A percentile compares a stretch with the other conserved stretches of the same genome.
Conservation (phyloP, 164 flowering plant species). For the Akebia trifoliata region DNA sequence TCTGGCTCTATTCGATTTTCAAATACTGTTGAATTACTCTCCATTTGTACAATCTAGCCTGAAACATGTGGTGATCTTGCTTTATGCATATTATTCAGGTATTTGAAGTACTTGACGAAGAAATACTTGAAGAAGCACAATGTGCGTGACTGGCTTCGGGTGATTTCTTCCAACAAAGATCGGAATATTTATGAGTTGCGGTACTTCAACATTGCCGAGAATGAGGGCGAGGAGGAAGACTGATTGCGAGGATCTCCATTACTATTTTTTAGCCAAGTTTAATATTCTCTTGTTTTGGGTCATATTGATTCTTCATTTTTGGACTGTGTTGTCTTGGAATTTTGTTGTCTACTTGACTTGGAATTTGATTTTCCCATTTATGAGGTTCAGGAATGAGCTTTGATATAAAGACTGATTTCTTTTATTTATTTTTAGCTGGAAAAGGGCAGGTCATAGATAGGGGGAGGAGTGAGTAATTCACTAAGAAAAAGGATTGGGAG, state of each 20-base stretch:
- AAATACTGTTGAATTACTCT: neutral
- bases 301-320: too few species aligned
- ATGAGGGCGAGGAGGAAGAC: conserved; percentile 65
- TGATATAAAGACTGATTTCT: too few species aligned
- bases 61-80: neutral
- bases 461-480: too few species aligned
- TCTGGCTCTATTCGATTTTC: neutral
- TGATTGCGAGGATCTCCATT: neutral
- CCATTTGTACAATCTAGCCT: neutral
- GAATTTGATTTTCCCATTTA: too few species aligned
- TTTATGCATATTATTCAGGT: conserved; percentile 28
- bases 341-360: conserved; percentile 6
- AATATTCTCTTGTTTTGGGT: neutral
- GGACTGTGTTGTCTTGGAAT: neutral
- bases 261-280: neutral
- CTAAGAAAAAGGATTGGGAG: too few species aligned
- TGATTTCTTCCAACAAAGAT: conserved; percentile 69
- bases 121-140: conserved; percentile 79
- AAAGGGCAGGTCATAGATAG: too few species aligned
- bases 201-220: conserved; percentile 79
- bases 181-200: conserved; percentile 59
- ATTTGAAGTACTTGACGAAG: conserved; percentile 66
- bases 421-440: too few species aligned
- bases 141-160: conserved; percentile 76
- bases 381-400: too few species aligned